These are phyloP conservation scores for Malus domestica DNA, from an alignment of 306 rosid genomes.

Conservation along the genomic window ASM211411v1 NC_041800.1:26268733-26269232, in stretches of 20 bases:
- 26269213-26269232: neutral
- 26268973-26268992: neutral
- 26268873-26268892: neutral
- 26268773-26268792: neutral
- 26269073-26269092: neutral
- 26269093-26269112: neutral
- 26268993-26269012: neutral
- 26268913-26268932: neutral
- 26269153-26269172: neutral
- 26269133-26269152: neutral
- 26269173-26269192: slow-evolving; percentile 2
- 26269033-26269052: neutral
- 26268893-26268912: neutral
- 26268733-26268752: too few species aligned
- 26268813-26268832: neutral
- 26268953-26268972: neutral
- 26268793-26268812: neutral
- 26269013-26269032: neutral
- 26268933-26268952: neutral
- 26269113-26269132: neutral
- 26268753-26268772: too few species aligned
- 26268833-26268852: neutral
- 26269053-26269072: neutral
- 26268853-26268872: neutral
- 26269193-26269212: slow-evolving; percentile 6